phyloP scores from a whole-genome alignment of 805 yeast genomes.

The Barnettozyma siamensis region DNA sequence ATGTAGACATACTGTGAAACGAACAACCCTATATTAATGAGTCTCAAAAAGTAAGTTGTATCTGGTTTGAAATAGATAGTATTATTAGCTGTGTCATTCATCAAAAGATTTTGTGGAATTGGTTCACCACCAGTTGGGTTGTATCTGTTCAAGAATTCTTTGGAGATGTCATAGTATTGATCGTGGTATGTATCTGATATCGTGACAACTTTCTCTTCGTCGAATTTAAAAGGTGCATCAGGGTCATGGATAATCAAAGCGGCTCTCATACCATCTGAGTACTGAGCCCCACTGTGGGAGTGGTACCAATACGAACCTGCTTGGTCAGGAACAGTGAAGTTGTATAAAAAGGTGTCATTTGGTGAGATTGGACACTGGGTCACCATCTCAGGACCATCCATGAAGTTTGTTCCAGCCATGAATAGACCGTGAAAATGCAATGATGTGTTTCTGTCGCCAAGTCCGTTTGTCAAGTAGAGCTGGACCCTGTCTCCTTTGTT shows the following conservation, averaged over 20 bases:
- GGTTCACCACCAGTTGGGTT: slow-evolving; percentile 89
- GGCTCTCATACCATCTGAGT: slow-evolving; percentile 73
- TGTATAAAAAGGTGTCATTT: slow-evolving; percentile 60
- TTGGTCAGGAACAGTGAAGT: slow-evolving; percentile 63
- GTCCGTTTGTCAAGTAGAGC: slow-evolving; percentile 57
- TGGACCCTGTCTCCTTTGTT: slow-evolving; percentile 58
- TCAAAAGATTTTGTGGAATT: slow-evolving; percentile 58
- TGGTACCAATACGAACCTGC: slow-evolving; percentile 84
- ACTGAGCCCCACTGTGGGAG: slow-evolving; percentile 71
- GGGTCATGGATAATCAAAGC: slow-evolving; percentile 58
- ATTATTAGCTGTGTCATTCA: slow-evolving; percentile 58
- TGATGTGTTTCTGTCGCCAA: slow-evolving; percentile 47
- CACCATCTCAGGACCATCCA: slow-evolving; percentile 80
- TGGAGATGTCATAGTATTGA: slow-evolving; percentile 39
- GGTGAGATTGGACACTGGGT: slow-evolving; percentile 77
- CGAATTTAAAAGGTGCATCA: slow-evolving; percentile 49
- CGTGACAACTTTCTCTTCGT: slow-evolving; percentile 53
- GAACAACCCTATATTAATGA: slow-evolving; percentile 65
- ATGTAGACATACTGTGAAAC: slow-evolving; percentile 65
- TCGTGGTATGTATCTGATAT: slow-evolving; percentile 62
- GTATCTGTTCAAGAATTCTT: slow-evolving; percentile 51
- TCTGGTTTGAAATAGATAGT: slow-evolving; percentile 51
- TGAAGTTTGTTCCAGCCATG: slow-evolving; percentile 51
- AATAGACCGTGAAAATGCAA: slow-evolving; percentile 78
- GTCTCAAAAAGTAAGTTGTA: slow-evolving; percentile 58